Base-by-base conservation (phyloP, 2,329 filamentous ascomycete species). In the Ophiostoma pallidulum region DNA sequence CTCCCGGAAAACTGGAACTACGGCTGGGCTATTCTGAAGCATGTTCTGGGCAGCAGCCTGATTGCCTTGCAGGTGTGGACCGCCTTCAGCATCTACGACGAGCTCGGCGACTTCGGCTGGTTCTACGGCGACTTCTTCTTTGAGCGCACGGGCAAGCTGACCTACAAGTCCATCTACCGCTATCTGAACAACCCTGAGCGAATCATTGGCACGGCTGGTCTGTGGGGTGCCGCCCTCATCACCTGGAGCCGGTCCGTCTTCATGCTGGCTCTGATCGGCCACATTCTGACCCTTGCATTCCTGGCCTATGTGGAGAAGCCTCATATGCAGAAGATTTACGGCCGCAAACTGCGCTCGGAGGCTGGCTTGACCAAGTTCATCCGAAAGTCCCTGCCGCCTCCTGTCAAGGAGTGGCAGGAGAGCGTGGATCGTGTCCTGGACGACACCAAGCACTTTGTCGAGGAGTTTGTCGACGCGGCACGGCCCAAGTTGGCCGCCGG, bases 121-220 rank as follows among this genome's bases (percentile, higher is more conserved):
- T 97, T 97, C 72, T 97, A 90, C 60, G 92, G 92, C 16, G 92
- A 98, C 63, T 98, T 97, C 71, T 97, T 98, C 73, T 96, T 92
- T 62, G 88, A 96, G 52, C 84, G 87, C 39, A 79, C 82, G 10
- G 83, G 84, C 12, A 94, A 92, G 66, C 74, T 97, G 52, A 97
- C 87, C 1, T 98, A 98, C 66, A 89, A 85, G 56, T 94, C 91
- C 53, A 98, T 98, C 59, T 98, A 98, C 65, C 88, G 92, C 41
- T 98, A 94, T 67, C 73, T 98, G 56, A 98, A 98, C 69, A 98
- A 97, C 60, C 92, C 92, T 0, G 92, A 98, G 65, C 84, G 91
- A 48, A 82, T 97, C 33, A 83, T 98, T 54, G 92, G 92, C 24
- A 82, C 94, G 5, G 91, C 91, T 16, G 92, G 90, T n/a, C 74